Conservation (phyloP, 345 rosid genomes). For the Citropsis articulata region DNA sequence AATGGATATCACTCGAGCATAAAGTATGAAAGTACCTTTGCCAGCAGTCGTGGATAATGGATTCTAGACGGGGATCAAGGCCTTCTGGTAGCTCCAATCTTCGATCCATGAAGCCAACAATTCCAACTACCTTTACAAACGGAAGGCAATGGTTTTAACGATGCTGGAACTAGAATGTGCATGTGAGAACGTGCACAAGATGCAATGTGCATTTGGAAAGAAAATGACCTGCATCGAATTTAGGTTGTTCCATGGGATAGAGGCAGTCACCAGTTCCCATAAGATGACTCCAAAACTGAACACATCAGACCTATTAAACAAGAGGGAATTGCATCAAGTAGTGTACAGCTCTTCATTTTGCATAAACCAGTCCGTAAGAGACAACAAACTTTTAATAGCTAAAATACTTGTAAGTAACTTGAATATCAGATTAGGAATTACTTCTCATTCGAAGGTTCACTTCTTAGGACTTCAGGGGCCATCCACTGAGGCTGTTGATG, state of each 20-base stretch:
- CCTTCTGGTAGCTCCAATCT: conserved; percentile 77
- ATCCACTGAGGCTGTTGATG: conserved; percentile 85
- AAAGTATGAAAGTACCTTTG: conserved; percentile 38
- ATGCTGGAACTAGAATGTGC: background rate
- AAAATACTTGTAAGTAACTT: background rate
- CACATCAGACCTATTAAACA: conserved; percentile 70
- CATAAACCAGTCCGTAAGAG: background rate
- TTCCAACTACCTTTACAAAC: conserved; percentile 63
- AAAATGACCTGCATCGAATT: conserved; percentile 63
- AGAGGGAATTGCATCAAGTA: background rate
- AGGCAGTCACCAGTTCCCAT: conserved; percentile 81
- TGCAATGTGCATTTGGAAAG: background rate
- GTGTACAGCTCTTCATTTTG: background rate
- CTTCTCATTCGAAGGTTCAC: conserved; percentile 91
- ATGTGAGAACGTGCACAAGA: background rate
- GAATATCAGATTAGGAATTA: conserved; percentile 24
- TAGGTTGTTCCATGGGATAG: conserved; percentile 77
- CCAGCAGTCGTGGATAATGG: conserved; percentile 79
- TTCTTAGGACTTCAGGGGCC: conserved; percentile 94
- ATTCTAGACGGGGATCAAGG: conserved; percentile 57
- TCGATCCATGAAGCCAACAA: conserved; percentile 91
- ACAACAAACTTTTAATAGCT: background rate
- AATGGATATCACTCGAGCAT: background rate
- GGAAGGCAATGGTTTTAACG: background rate
- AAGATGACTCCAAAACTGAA: conserved; percentile 80